These are phyloP conservation scores for Monilinia polystroma DNA, from an alignment of 2,329 filamentous ascomycete species.

Conservation along the genomic window DNA sequence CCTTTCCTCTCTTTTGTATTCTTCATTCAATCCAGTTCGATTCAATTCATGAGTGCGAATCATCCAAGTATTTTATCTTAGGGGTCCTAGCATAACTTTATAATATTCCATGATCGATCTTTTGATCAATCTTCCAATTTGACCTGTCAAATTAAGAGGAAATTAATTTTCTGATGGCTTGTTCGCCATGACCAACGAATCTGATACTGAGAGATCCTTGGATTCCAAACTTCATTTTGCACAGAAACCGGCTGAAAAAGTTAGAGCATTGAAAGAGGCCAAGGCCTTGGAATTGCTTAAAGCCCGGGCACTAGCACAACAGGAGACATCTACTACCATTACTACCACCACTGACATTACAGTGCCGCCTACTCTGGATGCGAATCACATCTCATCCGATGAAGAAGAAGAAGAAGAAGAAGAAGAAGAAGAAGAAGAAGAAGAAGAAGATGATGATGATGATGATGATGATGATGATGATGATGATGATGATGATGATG, in stretches of 20 bases:
- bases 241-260: neutral
- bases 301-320: neutral
- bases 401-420: too few relatives aligned
- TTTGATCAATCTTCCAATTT: neutral
- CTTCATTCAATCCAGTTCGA: too few relatives aligned
- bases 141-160: slow-evolving; percentile 5
- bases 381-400: neutral
- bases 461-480: too few relatives aligned
- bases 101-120: neutral
- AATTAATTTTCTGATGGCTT: neutral
- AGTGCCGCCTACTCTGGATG: neutral
- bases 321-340: neutral
- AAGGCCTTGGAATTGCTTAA: neutral
- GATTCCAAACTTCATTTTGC: neutral
- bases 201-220: neutral
- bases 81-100: neutral
- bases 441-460: neutral
- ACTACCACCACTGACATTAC: neutral
- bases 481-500: neutral
- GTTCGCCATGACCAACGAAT: neutral
- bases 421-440: too few relatives aligned
- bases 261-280: neutral
- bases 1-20: too few relatives aligned
- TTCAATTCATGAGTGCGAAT: too few relatives aligned
- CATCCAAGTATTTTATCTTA: too few relatives aligned